Base-by-base conservation (phyloP, 192 early-diverging fungal species). In the Linnemannia hyalina region DNA sequence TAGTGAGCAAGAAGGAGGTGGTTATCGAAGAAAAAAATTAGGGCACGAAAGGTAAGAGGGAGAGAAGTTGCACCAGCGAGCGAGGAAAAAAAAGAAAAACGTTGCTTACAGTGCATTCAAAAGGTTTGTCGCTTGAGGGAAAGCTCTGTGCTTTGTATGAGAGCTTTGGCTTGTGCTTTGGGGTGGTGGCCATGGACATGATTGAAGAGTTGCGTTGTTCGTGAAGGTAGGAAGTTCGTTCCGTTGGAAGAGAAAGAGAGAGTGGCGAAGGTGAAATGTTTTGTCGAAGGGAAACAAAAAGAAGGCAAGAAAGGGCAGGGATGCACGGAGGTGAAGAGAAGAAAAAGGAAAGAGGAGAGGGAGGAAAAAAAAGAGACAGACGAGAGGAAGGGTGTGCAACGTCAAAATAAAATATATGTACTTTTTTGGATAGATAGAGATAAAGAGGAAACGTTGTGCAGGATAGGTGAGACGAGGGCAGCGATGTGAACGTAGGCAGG, bases 141-240 rank as follows among this genome's bases (percentile, higher is more conserved):
- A 71, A 86, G 42, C 79, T 86, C 49, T 86, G 84, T 81, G 84
- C 84, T 63, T 86, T 86, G 76, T 86, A 86, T 18, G 84, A 86
- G 36, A 86, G 60, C 47, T 86, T 86, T 77, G 84, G 84, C 49
- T 86, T 86, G 41, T 79, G 84, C 70, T 77, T 86, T 68, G 76
- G 70, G 47, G 84, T 73, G 15, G 77, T 72, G 26, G 69, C 18
- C 29, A 42, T 57, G 3, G 76, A 38, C 49, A 75, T 71, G 52
- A 49, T 63, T 26, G 63, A 60, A 18, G 20, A 65, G 23, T 46
- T 2, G 41, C 36, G 76, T 29, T 11, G 35, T 54, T 57, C 15
- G 40, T 73, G 44, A 29, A 70, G 38, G 71, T 73, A 46, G 71
- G 22, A 26, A 11, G 26, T 47, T 41, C 71, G 71, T 73, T 47